Percentiles rank a stretch among this genome's conserved stretches.
Conservation (phyloP, 1,139 yeast species). For the Arxiozyma telluris region DNA sequence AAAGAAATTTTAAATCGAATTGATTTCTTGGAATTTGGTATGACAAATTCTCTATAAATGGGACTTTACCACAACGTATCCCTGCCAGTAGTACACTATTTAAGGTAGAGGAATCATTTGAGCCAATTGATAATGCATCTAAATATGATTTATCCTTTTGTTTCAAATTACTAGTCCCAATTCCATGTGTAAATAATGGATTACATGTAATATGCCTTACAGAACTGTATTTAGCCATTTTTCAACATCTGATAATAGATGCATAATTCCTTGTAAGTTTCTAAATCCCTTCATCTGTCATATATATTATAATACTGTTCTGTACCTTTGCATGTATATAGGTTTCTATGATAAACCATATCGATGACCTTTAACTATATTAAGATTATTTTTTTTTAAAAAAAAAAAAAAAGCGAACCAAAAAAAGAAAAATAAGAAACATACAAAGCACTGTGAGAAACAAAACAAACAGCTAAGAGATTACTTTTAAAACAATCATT, state of each 20-base stretch:
- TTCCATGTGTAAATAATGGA: neutral
- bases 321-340: too few species aligned
- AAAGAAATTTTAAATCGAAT: neutral
- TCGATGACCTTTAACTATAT: too few species aligned
- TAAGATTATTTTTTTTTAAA: too few species aligned
- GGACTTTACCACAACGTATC: neutral
- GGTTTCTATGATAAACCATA: too few species aligned
- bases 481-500: too few species aligned
- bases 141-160: neutral
- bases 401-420: too few species aligned
- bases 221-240: neutral
- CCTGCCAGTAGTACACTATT: neutral
- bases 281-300: neutral
- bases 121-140: slow-evolving; percentile 1
- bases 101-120: neutral
- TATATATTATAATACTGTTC: too few species aligned
- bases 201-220: neutral
- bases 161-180: neutral
- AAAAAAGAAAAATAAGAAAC: too few species aligned
- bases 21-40: neutral
- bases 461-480: too few species aligned
- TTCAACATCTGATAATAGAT: neutral
- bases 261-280: neutral
- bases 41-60: neutral
- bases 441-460: too few species aligned